Evolutionary conservation across 768 basidiomycete species (phyloP).

Genomic region (Tricholoma sp.): DNA sequence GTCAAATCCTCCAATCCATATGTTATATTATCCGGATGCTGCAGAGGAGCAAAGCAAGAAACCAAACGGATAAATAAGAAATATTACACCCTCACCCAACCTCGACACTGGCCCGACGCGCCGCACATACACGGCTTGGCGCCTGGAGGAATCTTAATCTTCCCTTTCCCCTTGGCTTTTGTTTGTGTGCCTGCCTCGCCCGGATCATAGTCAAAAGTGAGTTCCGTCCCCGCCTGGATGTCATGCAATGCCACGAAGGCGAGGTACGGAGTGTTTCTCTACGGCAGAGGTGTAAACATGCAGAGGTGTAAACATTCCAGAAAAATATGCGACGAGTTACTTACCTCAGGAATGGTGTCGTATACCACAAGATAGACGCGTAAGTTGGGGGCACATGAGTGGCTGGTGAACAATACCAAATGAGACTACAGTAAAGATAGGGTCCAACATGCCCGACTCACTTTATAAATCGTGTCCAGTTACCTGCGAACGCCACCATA

Average conservation of each 20-base stretch:
- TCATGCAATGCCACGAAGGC: constrained; percentile 47
- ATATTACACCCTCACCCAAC: constrained; percentile 15
- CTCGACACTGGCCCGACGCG: constrained; percentile 10
- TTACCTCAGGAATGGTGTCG: constrained; percentile 53
- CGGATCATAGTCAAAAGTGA: constrained; percentile 66
- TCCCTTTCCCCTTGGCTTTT: constrained; percentile 14
- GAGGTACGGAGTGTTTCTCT: constrained; percentile 60
- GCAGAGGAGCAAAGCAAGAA: too few species aligned
- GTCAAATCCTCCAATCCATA: too few species aligned
- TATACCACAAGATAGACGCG: constrained; percentile 54
- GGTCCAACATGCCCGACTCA: constrained; percentile 25
- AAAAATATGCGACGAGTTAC: constrained; percentile 5
- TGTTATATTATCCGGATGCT: too few species aligned
- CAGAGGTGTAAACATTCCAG: background rate
- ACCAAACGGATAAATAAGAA: background rate
- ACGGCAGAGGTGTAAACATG: background rate
- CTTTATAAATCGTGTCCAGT: constrained; percentile 78
- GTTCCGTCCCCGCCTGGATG: constrained; percentile 48
- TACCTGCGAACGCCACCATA: constrained; percentile 38
- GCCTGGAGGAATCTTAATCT: constrained; percentile 22
- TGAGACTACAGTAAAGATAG: background rate
- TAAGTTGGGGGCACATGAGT: constrained; percentile 63
- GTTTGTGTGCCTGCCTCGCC: constrained; percentile 16
- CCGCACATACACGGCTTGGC: constrained; percentile 34
- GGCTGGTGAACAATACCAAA: constrained; percentile 33